phyloP scores from a whole-genome alignment of 306 rosid species.

The Fragaria nilgerrensis region DNA sequence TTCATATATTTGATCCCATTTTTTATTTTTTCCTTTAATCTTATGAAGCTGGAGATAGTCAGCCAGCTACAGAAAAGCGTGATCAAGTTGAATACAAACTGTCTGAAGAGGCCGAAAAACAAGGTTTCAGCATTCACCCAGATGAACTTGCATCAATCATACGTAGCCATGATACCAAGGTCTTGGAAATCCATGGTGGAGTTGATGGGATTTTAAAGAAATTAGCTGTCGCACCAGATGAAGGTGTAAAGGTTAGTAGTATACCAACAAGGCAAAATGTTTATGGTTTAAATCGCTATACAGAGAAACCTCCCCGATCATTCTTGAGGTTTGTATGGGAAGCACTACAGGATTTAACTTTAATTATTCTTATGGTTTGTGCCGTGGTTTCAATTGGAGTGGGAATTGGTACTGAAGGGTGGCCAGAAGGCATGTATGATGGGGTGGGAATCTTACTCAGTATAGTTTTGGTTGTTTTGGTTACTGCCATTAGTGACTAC shows the following conservation, averaged over 20 bases:
- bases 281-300: conserved; percentile 72
- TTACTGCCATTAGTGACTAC: conserved; percentile 89
- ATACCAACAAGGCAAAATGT: conserved; percentile 58
- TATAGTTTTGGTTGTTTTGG: conserved; percentile 71
- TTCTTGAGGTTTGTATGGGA: conserved; percentile 87
- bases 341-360: conserved; percentile 83
- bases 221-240: conserved; percentile 45
- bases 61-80: not conserved
- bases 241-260: conserved; percentile 54
- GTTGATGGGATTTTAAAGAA: conserved; percentile 53
- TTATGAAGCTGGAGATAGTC: conserved; percentile 50
- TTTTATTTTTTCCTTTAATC: conserved; percentile 29
- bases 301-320: conserved; percentile 65
- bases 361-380: conserved; percentile 80
- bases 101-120: conserved; percentile 60
- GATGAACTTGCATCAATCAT: conserved; percentile 78
- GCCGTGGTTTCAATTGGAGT: conserved; percentile 77
- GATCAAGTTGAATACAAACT: conserved; percentile 48
- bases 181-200: conserved; percentile 51
- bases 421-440: conserved; percentile 87
- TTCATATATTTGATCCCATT: conserved; percentile 17
- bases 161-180: conserved; percentile 55
- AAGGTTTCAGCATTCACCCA: conserved; percentile 81
- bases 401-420: conserved; percentile 91
- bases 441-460: conserved; percentile 88